phyloP scores from a whole-genome alignment of 768 basidiomycete genomes.

The Calocybe gangraenosa region DNA sequence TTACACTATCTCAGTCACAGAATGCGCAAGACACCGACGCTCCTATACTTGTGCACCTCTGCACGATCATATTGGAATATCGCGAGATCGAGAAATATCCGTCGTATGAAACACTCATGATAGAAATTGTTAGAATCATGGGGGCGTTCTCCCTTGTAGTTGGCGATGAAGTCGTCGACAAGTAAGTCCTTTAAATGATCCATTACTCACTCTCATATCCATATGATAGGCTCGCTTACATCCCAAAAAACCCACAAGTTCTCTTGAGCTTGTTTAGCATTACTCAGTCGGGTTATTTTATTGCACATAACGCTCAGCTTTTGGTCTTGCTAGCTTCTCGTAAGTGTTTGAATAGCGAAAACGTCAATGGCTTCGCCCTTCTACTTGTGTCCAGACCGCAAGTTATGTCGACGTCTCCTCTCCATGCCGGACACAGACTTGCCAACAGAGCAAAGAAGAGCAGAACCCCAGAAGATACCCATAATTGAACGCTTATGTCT shows the following conservation, averaged over 20 bases:
- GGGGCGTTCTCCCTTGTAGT: constrained; percentile 50
- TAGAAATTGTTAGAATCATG: constrained; percentile 42
- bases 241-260: constrained; percentile 36
- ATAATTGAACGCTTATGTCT: constrained; percentile 48
- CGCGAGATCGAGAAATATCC: constrained; percentile 28
- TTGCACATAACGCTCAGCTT: constrained; percentile 44
- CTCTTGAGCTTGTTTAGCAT: constrained; percentile 45
- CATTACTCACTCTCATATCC: not conserved
- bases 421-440: constrained; percentile 26
- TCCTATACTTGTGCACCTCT: constrained; percentile 35
- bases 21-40: constrained; percentile 23
- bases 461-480: constrained; percentile 28
- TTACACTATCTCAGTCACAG: constrained; percentile 27
- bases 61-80: constrained; percentile 36
- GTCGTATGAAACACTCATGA: constrained; percentile 31
- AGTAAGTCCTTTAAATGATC: constrained; percentile 22
- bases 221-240: constrained; percentile 19
- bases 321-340: constrained; percentile 53
- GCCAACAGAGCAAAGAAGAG: constrained; percentile 15
- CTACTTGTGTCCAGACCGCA: constrained; percentile 30
- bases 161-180: constrained; percentile 36
- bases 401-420: constrained; percentile 40
- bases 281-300: constrained; percentile 47
- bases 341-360: constrained; percentile 28
- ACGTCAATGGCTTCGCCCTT: not conserved